These are phyloP conservation scores for Mariannaea elegans DNA, from an alignment of 2,329 filamentous ascomycete genomes.

Conservation along the genomic window DNA sequence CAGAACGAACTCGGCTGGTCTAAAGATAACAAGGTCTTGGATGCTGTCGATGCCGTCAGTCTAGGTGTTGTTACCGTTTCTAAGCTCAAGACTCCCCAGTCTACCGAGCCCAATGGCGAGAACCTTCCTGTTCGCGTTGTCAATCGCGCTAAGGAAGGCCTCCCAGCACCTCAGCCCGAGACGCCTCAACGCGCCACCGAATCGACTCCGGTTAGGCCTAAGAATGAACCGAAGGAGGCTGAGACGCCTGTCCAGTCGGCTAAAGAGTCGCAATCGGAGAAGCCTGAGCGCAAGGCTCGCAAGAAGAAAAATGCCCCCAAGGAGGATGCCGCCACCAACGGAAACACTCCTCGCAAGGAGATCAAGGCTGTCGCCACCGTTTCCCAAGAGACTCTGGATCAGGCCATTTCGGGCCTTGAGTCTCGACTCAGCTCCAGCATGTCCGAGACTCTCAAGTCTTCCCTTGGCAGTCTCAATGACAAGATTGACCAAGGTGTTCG, in stretches of 20 bases:
- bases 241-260: conserved; percentile 52
- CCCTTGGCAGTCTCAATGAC: conserved; percentile 68
- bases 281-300: conserved; percentile 66
- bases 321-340: conserved; percentile 58
- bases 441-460: conserved; percentile 62
- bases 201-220: conserved; percentile 49
- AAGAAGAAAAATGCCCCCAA: conserved; percentile 71
- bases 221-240: conserved; percentile 58
- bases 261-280: conserved; percentile 59
- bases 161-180: conserved; percentile 40
- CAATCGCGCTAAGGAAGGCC: conserved; percentile 50
- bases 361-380: conserved; percentile 46
- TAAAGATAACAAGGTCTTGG: conserved; percentile 85
- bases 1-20: conserved; percentile 93
- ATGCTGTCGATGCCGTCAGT: conserved; percentile 78
- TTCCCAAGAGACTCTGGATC: conserved; percentile 59
- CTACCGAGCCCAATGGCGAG: conserved; percentile 52
- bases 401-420: conserved; percentile 64
- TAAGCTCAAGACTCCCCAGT: conserved; percentile 68
- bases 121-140: conserved; percentile 45
- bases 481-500: conserved; percentile 72
- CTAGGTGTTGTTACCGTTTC: conserved; percentile 78
- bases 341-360: conserved; percentile 48
- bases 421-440: conserved; percentile 59
- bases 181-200: conserved; percentile 45